These are phyloP conservation scores for Colletotrichum sp. DNA, from an alignment of 2,329 filamentous ascomycete species.

Conservation along the genomic window DNA sequence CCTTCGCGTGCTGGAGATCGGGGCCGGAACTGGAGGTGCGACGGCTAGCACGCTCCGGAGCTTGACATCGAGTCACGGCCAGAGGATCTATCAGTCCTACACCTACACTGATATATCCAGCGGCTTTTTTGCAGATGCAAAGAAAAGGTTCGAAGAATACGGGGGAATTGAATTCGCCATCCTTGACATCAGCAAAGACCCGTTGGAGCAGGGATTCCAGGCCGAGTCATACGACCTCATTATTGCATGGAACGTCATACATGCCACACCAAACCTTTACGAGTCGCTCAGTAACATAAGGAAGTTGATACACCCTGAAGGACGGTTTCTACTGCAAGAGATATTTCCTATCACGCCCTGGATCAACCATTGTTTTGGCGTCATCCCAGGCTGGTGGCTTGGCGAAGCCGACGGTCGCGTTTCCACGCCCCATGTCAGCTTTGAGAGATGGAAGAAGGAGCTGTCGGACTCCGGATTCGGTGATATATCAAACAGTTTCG, in stretches of 20 bases:
- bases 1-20: background rate
- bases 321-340: constrained; percentile 29
- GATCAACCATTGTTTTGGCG: constrained; percentile 32
- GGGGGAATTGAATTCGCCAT: constrained; percentile 21
- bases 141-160: constrained; percentile 29
- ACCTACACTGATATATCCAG: constrained; percentile 33
- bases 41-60: background rate
- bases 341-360: constrained; percentile 25
- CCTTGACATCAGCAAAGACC: constrained; percentile 35
- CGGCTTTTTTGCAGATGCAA: constrained; percentile 28
- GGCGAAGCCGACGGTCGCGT: constrained; percentile 31
- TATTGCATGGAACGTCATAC: constrained; percentile 40
- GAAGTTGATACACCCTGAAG: constrained; percentile 1
- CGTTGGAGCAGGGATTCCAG: constrained; percentile 21
- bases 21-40: background rate
- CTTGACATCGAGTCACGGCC: background rate
- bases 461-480: constrained; percentile 29
- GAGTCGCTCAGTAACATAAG: background rate
- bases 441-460: constrained; percentile 28
- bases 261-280: constrained; percentile 34
- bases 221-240: constrained; percentile 38
- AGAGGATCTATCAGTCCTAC: constrained; percentile 22
- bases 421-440: constrained; percentile 28
- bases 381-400: constrained; percentile 38
- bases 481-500: constrained; percentile 3